Evolutionary conservation across 352 stramenopile species (phyloP), one percentile per base, ranked within the genome.

Genomic region (Globisporangium paddicum): DNA sequence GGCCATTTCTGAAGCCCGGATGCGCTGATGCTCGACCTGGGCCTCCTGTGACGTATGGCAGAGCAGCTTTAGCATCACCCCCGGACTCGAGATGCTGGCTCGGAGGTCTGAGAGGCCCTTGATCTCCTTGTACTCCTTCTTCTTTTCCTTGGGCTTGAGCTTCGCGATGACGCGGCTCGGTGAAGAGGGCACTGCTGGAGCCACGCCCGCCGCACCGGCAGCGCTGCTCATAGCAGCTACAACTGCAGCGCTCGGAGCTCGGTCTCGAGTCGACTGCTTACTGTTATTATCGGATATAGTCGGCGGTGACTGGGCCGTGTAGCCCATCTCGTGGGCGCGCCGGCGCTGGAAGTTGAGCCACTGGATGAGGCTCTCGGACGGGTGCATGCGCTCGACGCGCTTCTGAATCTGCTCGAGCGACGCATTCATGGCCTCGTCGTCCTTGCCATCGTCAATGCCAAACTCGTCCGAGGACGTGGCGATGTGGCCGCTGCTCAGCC

Each of bases 321-420:
- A 52, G 9, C 64, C 37, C 58, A 77, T 78, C 21, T 80, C 67
- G 26, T 58, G 71, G 2, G 65, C 68, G 26, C 78, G 74, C 48
- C 72, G 70, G 23, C 73, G 75, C 45, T 90, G 81, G 42, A 84
- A 89, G 48, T 87, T 90, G 18, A 90, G 32, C 78, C 78, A 89
- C 49, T 87, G 69, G 11, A 90, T 78, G 14, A 89, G 40, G 54
- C 71, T 89, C 37, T 90, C 79, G 3, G 68, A 80, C 23, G 78
- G 71, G 5, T 73, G 67, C 49, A 79, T 78, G 21, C 51, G 51
- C n/a, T 86, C 71, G 25, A 90, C 63, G 16, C 51, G 45, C 6
- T 65, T 64, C 3, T 73, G 59, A 3, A 67, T 66, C 23, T 75
- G 55, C 9, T 76, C 66, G 1, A 86, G 35, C 2, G 68, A 58